A percentile compares a stretch with the other conserved stretches of the same genome.
phyloP scores from a whole-genome alignment of 257 asterid species.

The Paraleonurus japonicus region DNA sequence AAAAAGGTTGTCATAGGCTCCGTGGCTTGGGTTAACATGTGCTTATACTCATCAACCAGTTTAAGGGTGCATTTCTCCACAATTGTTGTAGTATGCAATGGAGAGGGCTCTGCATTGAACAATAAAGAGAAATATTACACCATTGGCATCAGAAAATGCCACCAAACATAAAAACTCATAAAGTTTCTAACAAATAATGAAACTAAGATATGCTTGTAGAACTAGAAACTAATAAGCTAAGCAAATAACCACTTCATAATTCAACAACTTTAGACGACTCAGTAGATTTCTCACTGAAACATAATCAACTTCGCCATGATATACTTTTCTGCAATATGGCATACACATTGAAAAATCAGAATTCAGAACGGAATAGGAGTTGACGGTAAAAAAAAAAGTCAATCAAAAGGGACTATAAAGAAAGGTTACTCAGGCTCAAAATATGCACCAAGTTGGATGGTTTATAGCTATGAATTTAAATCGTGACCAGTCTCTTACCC shows the following conservation, averaged over 20 bases:
- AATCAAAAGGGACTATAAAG: neutral
- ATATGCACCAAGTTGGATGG: neutral
- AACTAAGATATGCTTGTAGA: constrained; percentile 1
- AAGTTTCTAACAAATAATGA: constrained; percentile 1
- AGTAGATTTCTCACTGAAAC: neutral
- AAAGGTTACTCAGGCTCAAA: neutral
- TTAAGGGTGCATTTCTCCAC: constrained; percentile 96
- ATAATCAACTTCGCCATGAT: neutral
- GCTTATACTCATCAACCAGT: constrained; percentile 85
- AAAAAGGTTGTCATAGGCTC: constrained; percentile 82
- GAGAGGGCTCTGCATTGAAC: constrained; percentile 77
- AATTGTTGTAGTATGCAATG: constrained; percentile 86
- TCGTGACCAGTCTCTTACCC: neutral
- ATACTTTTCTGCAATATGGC: neutral
- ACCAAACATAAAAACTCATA: neutral
- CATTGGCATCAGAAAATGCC: neutral
- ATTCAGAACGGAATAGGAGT: neutral
- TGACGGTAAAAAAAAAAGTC: neutral
- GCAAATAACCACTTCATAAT: neutral
- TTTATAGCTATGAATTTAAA: neutral
- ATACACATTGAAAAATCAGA: neutral
- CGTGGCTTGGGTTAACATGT: constrained; percentile 88
- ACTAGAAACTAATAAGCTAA: neutral
- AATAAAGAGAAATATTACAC: constrained; percentile 1
- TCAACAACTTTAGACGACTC: neutral